Conservation (phyloP, 768 basidiomycete species). For the Pisolithus marmoratus region DNA sequence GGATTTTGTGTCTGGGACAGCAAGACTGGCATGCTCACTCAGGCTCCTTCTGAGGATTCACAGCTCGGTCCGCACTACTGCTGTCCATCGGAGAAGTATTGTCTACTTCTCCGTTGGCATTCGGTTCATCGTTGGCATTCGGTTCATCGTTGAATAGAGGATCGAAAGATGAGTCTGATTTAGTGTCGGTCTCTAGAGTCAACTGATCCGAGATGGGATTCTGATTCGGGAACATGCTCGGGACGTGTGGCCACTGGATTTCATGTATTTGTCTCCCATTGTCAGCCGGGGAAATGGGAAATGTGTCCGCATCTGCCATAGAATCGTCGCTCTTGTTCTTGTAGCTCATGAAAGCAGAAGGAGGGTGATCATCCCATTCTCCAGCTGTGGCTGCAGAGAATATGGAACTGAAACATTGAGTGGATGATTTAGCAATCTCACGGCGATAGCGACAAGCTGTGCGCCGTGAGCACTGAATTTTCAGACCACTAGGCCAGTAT, state of each 20-base stretch:
- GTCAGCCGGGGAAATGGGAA: constrained; percentile 12
- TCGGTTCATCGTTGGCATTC: too few relatives aligned
- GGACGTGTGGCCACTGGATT: constrained; percentile 7
- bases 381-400: constrained; percentile 20
- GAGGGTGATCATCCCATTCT: constrained; percentile 15
- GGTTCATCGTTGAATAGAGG: constrained; percentile 88
- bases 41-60: constrained; percentile 11
- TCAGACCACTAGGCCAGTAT: constrained; percentile 76
- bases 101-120: constrained; percentile 46
- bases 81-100: constrained; percentile 11
- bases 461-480: constrained; percentile 78
- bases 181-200: constrained; percentile 49
- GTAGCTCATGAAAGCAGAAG: constrained; percentile 3
- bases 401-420: constrained; percentile 23
- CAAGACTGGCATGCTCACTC: constrained; percentile 17
- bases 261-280: constrained; percentile 7
- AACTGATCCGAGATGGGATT: constrained; percentile 18
- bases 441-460: constrained; percentile 75
- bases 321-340: constrained; percentile 10
- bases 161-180: constrained; percentile 79
- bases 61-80: constrained; percentile 12
- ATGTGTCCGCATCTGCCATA: constrained; percentile 19
- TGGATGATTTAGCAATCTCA: constrained; percentile 55
- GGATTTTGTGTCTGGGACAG: constrained; percentile 23
- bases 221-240: constrained; percentile 17